Percentiles rank a stretch among this genome's conserved stretches.
Evolutionary conservation across 139 green algal genomes (phyloP).

Genomic region (Coccomyxa sp.): DNA sequence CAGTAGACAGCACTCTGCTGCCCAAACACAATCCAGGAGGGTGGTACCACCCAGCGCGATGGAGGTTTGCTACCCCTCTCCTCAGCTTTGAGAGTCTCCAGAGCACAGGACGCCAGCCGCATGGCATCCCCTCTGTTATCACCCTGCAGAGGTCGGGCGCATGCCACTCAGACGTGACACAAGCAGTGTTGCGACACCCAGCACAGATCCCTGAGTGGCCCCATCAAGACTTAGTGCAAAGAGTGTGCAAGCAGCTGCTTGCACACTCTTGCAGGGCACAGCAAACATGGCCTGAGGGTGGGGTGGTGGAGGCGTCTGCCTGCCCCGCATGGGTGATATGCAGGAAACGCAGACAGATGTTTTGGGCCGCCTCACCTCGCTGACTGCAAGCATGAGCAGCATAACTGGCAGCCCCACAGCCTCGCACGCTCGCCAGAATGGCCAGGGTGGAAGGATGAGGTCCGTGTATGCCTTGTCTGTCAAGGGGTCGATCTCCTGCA

Average conservation of each 20-base stretch:
- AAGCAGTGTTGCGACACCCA: too few relatives aligned
- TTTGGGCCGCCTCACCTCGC: background rate
- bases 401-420: background rate
- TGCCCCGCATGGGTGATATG: too few relatives aligned
- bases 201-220: too few relatives aligned
- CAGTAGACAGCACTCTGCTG: background rate
- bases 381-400: background rate
- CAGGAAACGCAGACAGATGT: background rate
- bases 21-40: background rate
- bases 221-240: too few relatives aligned
- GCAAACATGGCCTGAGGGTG: too few relatives aligned
- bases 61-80: background rate
- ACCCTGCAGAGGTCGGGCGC: too few relatives aligned
- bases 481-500: background rate
- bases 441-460: background rate
- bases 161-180: too few relatives aligned
- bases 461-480: background rate
- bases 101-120: background rate
- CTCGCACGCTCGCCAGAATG: background rate
- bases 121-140: conserved; percentile 16
- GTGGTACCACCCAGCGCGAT: background rate
- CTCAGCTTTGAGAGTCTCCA: background rate
- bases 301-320: too few relatives aligned
- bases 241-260: too few relatives aligned
- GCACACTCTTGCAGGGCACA: too few relatives aligned